Base-by-base conservation (phyloP, 805 yeast genomes). In the Ogataea glucozyma region DNA sequence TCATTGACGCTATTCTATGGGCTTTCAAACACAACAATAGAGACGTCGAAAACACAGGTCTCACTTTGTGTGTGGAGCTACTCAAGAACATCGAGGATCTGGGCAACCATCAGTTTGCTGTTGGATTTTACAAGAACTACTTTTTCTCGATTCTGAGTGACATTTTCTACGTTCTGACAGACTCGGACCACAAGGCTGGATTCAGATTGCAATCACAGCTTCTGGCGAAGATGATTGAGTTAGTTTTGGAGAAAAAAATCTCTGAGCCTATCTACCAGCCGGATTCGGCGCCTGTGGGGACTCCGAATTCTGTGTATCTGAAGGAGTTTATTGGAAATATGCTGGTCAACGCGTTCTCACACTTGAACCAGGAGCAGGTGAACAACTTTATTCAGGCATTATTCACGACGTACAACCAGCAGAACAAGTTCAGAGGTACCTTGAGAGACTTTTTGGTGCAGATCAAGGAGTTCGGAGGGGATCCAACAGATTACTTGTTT, bases 1-100 rank as follows among this genome's bases (percentile, higher is more conserved):
- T 93, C 44, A 81, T 93, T 47, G 91, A 89, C 67, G 95, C 98
- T 2, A 90, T 96, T 34, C 73, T 93, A 58, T 93, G 99, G 99
- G 97, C 98, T 0, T 87, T 93, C 65, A 91, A 93, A 67, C 99
- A 93, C 65, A 93, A 90, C 60, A 90, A 93, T 66, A 81, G 98
- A 64, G 98, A 91, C 43, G 97, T 93, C 43, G 99, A 93, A 66
- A 90, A 85, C 50, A 83, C 83, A 42, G 99, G 99, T 20, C 76
- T 93, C 54, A 78, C 83, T 29, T 75, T 93, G 51, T 87, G 93
- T 24, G 73, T 85, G 44, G 97, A 91, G 60, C 72, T 93, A 48
- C 73, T 91, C 46, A 81, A 79, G 53, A 93, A 93, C 62, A 90
- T 93, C 53, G 91, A 89, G 51, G 79, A 76, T 41, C 71, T 87